phyloP scores from a whole-genome alignment of 352 stramenopile species.

The Globisporangium polare region DNA sequence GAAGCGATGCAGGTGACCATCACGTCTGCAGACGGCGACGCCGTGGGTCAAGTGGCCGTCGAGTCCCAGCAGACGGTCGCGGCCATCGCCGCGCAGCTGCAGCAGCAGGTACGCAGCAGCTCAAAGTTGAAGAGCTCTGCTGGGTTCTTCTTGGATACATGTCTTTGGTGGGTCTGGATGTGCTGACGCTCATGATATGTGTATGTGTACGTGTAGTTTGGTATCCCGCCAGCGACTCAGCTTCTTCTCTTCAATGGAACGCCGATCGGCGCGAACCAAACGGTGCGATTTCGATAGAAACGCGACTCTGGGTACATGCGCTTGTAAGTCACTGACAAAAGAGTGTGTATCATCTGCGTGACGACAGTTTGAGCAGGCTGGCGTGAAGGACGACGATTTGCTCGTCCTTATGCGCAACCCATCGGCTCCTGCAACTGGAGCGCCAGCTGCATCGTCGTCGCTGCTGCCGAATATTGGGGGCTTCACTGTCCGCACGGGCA shows the following conservation, averaged over 20 bases:
- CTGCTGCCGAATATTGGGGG: slow-evolving; percentile 12
- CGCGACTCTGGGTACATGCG: neutral
- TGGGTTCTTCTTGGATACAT: neutral
- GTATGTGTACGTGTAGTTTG: slow-evolving; percentile 39
- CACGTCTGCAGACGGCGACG: slow-evolving; percentile 57
- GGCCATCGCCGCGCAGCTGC: slow-evolving; percentile 38
- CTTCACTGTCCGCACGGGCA: slow-evolving; percentile 50
- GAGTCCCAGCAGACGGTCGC: slow-evolving; percentile 45
- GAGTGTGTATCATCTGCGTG: neutral
- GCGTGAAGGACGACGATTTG: slow-evolving; percentile 69
- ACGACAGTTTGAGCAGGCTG: slow-evolving; percentile 58
- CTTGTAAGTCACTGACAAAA: neutral
- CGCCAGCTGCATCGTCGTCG: slow-evolving; percentile 9
- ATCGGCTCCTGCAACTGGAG: slow-evolving; percentile 11
- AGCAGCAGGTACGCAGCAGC: slow-evolving; percentile 40
- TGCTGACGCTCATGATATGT: neutral
- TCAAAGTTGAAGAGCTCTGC: neutral
- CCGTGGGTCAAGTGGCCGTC: slow-evolving; percentile 46
- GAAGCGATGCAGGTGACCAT: slow-evolving; percentile 57
- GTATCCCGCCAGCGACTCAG: slow-evolving; percentile 46
- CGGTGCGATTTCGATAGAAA: slow-evolving; percentile 25
- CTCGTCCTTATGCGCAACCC: slow-evolving; percentile 57
- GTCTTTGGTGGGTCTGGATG: neutral
- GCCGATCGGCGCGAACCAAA: slow-evolving; percentile 45
- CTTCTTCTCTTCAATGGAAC: slow-evolving; percentile 63